Evolutionary conservation across 192 early-diverging fungal genomes (phyloP).

Genomic region (Backusella tuberculispora): DNA sequence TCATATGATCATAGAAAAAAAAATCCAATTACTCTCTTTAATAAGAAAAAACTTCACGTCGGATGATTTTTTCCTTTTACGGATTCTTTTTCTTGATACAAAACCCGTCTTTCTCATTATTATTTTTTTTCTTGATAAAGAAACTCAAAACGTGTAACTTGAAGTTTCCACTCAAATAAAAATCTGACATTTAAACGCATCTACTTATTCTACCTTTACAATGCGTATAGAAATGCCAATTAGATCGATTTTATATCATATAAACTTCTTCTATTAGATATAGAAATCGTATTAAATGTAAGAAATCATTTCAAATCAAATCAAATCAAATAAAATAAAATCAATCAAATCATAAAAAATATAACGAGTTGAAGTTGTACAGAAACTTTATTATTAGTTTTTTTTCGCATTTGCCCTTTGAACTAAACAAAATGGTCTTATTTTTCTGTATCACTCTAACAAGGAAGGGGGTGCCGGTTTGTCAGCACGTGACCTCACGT

Average conservation of each 20-base stretch:
- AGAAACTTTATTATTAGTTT: too few relatives aligned
- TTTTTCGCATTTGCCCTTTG: too few relatives aligned
- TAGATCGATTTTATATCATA: too few relatives aligned
- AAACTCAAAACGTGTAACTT: constrained; percentile 1
- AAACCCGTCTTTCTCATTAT: neutral
- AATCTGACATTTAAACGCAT: constrained; percentile 1
- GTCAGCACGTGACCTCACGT: too few relatives aligned
- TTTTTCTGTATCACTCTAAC: too few relatives aligned
- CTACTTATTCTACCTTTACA: neutral
- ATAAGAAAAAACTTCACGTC: neutral
- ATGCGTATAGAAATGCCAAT: neutral
- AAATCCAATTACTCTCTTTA: neutral
- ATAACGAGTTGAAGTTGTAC: too few relatives aligned
- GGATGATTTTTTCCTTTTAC: constrained; percentile 9
- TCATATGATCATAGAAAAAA: neutral
- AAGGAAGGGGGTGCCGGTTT: too few relatives aligned
- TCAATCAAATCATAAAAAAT: neutral
- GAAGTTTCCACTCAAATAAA: neutral
- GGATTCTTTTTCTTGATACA: neutral
- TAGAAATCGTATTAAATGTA: neutral
- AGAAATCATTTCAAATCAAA: neutral
- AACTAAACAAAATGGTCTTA: too few relatives aligned
- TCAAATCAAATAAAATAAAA: neutral
- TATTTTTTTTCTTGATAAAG: neutral
- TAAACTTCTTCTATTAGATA: neutral